Base-by-base conservation (phyloP, 2,329 filamentous ascomycete species). In the Hymenotorrendiella dingleyae region DNA sequence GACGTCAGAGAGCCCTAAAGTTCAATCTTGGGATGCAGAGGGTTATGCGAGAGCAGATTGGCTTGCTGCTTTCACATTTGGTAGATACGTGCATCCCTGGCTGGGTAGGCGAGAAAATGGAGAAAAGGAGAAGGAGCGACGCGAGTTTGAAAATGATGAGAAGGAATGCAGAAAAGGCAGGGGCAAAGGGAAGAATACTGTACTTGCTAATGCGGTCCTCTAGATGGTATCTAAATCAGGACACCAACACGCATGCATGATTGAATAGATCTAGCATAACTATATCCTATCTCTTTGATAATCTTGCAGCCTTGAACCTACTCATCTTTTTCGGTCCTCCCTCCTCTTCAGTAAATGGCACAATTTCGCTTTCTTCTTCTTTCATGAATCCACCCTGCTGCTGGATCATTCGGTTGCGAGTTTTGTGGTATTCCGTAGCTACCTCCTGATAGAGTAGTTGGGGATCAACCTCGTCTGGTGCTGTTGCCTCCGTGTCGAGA, bases 351-450 rank as follows among this genome's bases (percentile, higher is more conserved):
- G 82, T 80, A 33, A 89, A 69, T 1, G 84, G 77, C 40, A 84
- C 74, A 35, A 80, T 76, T 14, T 76, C 68, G 34, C 73, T 75
- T 40, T 77, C 72, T 46, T 85, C 78, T 54, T 88, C 78, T 44
- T 78, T 75, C 55, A 84, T 67, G 62, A 95, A 94, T 3, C 89
- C 89, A 39, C 89, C 89, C 55, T 93, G 80, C 54, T 81, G 76
- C 53, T 88, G 80, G 41, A 96, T 89, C 64, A 94, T 82, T 56
- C 77, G 78, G 60, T 90, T 94, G 16, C 91, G 83, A 62, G 86
- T 72, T 33, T 78, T 80, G 62, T 94, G 84, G 63, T 94, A 94
- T 59, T 94, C 86, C 27, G 79, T 77, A 6, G 86, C 82, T 11
- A 94, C 80, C 62, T 94, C 84, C 49, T 86, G 80, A 40, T 84